These are phyloP conservation scores for Melaleuca alternifolia DNA, from an alignment of 345 rosid species.

Conservation along the genomic window DNA sequence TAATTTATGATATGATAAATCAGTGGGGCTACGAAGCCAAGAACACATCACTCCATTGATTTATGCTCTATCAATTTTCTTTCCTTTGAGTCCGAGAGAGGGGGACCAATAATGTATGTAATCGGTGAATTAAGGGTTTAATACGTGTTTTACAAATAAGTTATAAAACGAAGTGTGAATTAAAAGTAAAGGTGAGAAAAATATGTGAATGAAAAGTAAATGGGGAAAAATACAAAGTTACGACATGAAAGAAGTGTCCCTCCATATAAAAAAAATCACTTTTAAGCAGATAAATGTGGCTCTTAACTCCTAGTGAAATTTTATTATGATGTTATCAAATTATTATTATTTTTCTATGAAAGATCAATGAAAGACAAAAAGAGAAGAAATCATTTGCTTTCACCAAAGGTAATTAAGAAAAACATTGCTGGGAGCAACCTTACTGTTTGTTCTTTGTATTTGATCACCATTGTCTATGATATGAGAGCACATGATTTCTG, in stretches of 20 bases:
- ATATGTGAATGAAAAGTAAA: fast-evolving
- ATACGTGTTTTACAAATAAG: background rate
- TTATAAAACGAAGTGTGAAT: no score
- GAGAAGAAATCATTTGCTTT: background rate
- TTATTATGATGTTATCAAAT: no score
- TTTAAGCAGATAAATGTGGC: no score
- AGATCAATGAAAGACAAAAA: no score
- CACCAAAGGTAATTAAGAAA: background rate
- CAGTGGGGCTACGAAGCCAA: background rate
- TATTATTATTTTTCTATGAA: no score
- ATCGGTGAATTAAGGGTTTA: no score
- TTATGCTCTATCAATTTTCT: background rate
- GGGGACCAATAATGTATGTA: background rate
- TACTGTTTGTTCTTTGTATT: background rate
- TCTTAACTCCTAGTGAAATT: no score
- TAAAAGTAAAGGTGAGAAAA: background rate
- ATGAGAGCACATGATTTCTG: background rate
- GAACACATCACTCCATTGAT: background rate
- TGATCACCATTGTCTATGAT: background rate
- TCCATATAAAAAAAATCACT: no score
- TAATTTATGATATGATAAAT: background rate
- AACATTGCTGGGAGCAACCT: background rate
- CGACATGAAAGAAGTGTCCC: no score
- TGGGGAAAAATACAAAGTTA: no score
- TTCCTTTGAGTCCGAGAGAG: no score